These are phyloP conservation scores for Dichotomopilus funicola DNA, from an alignment of 2,329 filamentous ascomycete genomes.

Conservation along the genomic window DNA sequence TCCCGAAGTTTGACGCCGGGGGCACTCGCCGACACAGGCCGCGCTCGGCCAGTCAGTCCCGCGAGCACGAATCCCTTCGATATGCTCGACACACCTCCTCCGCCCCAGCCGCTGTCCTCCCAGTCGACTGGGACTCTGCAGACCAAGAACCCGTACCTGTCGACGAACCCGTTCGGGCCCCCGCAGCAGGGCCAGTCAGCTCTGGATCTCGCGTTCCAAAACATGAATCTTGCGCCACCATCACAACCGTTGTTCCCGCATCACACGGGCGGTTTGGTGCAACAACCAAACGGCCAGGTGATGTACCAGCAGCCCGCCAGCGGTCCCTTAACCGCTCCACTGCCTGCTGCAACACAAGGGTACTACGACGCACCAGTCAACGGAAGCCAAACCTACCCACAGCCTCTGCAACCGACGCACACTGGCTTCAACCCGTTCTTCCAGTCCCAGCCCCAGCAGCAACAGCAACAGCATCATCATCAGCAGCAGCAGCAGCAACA, in stretches of 20 bases:
- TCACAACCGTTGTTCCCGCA: constrained; percentile 62
- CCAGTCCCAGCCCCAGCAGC: constrained; percentile 28
- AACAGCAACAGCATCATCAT: neutral
- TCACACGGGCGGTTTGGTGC: constrained; percentile 55
- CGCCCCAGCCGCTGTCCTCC: constrained; percentile 53
- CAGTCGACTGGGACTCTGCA: constrained; percentile 58
- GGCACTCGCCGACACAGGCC: constrained; percentile 19
- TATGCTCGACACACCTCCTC: constrained; percentile 51
- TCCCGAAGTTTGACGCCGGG: constrained; percentile 41
- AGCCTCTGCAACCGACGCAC: constrained; percentile 32
- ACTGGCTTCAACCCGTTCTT: constrained; percentile 50
- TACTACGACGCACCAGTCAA: constrained; percentile 36
- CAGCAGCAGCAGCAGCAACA: constrained; percentile 27
- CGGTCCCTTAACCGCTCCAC: constrained; percentile 33
- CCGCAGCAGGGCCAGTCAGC: constrained; percentile 38
- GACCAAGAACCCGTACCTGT: constrained; percentile 51
- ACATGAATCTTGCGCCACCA: constrained; percentile 57
- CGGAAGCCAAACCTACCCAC: constrained; percentile 39
- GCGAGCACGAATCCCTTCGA: constrained; percentile 63
- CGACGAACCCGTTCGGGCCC: constrained; percentile 65
- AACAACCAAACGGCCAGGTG: constrained; percentile 33
- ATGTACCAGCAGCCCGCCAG: constrained; percentile 36
- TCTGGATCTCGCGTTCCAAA: constrained; percentile 67
- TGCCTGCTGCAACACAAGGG: constrained; percentile 35
- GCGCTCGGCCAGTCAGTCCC: constrained; percentile 32